Percentiles rank a stretch among this genome's conserved stretches.
phyloP scores from a whole-genome alignment of 768 basidiomycete species.

The Tulasnella sp. region DNA sequence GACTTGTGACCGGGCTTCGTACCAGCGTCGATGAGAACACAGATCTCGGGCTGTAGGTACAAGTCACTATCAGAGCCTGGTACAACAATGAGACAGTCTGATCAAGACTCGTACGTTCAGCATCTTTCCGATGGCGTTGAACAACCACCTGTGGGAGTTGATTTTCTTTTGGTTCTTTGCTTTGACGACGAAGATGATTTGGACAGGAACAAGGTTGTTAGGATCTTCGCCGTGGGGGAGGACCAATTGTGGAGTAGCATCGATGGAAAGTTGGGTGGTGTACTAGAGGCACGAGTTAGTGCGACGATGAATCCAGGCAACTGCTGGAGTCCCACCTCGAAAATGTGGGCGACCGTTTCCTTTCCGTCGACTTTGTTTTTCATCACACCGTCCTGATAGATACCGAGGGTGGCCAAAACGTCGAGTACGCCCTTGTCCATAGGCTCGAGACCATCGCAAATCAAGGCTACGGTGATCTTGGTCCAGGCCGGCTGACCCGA shows the following conservation, averaged over 20 bases:
- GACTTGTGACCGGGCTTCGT: constrained; percentile 96
- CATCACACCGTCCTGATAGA: constrained; percentile 93
- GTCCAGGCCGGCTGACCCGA: constrained; percentile 86
- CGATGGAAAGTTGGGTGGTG: constrained; percentile 92
- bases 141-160: constrained; percentile 91
- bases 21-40: constrained; percentile 89
- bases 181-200: constrained; percentile 84
- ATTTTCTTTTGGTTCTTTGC: constrained; percentile 96
- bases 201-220: constrained; percentile 87
- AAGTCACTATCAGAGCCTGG: not conserved
- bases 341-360: constrained; percentile 87
- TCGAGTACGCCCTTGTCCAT: constrained; percentile 90
- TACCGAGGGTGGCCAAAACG: constrained; percentile 79
- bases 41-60: constrained; percentile 67
- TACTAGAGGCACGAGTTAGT: constrained; percentile 47
- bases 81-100: not conserved
- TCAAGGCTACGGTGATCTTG: constrained; percentile 50
- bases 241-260: constrained; percentile 81
- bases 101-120: constrained; percentile 48
- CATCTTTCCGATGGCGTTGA: constrained; percentile 84
- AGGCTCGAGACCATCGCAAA: constrained; percentile 85
- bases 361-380: constrained; percentile 72
- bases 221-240: constrained; percentile 84
- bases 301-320: not conserved
- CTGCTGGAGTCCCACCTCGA: constrained; percentile 55